phyloP scores from a whole-genome alignment of 768 basidiomycete genomes.

The Cystobasidium onofrii region DNA sequence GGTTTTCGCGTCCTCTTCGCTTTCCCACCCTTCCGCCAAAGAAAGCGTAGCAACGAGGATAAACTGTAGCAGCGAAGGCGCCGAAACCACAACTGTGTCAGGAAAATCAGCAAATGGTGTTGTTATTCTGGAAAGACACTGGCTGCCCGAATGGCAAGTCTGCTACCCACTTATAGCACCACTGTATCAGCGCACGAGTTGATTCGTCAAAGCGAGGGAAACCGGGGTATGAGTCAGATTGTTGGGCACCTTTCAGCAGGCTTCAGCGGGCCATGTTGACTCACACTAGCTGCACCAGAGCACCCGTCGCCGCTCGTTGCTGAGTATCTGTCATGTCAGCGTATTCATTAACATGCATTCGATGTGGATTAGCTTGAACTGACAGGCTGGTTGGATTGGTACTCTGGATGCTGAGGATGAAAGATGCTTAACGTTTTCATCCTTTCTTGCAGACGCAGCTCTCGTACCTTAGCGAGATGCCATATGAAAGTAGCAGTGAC shows the following conservation, averaged over 20 bases:
- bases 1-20: too few relatives aligned
- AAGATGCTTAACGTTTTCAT: too few relatives aligned
- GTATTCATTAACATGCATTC: too few relatives aligned
- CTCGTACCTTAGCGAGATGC: background rate
- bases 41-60: too few relatives aligned
- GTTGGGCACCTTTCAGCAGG: too few relatives aligned
- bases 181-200: background rate
- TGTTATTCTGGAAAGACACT: background rate
- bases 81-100: too few relatives aligned
- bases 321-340: background rate
- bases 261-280: background rate
- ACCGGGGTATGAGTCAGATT: too few relatives aligned
- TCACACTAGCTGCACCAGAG: background rate
- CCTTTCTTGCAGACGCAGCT: too few relatives aligned
- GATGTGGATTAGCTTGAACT: too few relatives aligned
- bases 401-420: background rate
- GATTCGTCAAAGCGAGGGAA: background rate
- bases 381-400: background rate
- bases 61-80: too few relatives aligned
- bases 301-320: background rate
- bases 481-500: background rate
- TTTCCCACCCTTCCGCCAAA: too few relatives aligned
- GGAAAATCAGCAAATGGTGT: too few relatives aligned
- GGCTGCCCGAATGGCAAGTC: background rate
- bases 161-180: background rate